These are phyloP conservation scores for Peribolospora baueri DNA, from an alignment of 768 basidiomycete genomes.

Conservation along the genomic window DNA sequence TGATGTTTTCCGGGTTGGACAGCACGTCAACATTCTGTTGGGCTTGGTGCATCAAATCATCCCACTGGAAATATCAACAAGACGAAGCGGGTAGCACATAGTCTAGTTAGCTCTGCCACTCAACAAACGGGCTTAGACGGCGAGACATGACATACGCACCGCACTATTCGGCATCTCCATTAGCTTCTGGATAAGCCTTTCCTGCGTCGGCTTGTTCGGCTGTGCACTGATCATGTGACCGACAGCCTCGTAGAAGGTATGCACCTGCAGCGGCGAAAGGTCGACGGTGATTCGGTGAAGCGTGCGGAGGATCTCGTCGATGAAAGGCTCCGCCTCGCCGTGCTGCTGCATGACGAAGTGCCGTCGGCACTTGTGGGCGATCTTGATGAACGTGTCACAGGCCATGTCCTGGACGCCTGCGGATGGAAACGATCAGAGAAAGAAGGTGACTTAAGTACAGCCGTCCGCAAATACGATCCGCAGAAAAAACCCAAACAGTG, in stretches of 20 bases:
- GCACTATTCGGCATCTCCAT: slow-evolving; percentile 97
- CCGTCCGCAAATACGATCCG: neutral
- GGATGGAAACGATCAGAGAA: neutral
- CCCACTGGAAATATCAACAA: slow-evolving; percentile 40
- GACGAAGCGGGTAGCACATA: neutral
- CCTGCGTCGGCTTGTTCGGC: slow-evolving; percentile 90
- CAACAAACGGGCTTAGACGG: too few species aligned
- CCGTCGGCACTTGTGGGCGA: slow-evolving; percentile 81
- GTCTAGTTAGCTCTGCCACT: neutral
- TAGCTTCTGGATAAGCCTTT: slow-evolving; percentile 73
- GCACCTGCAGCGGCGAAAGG: slow-evolving; percentile 68
- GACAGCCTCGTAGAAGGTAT: slow-evolving; percentile 96
- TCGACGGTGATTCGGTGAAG: slow-evolving; percentile 87
- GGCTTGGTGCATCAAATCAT: slow-evolving; percentile 86
- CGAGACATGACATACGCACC: slow-evolving; percentile 26
- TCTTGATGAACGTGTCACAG: slow-evolving; percentile 99
- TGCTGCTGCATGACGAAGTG: slow-evolving; percentile 99
- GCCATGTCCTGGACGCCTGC: slow-evolving; percentile 98
- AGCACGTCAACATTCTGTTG: slow-evolving; percentile 78
- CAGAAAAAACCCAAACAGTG: neutral
- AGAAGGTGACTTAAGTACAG: neutral
- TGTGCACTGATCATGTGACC: slow-evolving; percentile 99
- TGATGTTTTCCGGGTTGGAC: slow-evolving; percentile 74
- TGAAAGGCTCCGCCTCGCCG: slow-evolving; percentile 87
- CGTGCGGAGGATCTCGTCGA: slow-evolving; percentile 81